Evolutionary conservation across 371 early-diverging fungal genomes (phyloP).

Genomic region (Zychaea mexicana): DNA sequence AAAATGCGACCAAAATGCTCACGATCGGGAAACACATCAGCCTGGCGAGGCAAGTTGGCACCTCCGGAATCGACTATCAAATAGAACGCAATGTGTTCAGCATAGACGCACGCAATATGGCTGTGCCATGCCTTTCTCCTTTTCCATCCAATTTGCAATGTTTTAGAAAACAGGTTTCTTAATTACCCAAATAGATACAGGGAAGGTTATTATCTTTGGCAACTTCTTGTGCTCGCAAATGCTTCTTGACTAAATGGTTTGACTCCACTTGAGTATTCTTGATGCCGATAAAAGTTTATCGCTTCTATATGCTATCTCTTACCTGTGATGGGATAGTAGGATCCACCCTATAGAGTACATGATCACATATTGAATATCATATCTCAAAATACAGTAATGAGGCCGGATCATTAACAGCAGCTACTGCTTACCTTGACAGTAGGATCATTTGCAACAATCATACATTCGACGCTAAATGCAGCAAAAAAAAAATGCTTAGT

Average conservation of each 20-base stretch:
- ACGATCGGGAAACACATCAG: slow-evolving; percentile 96
- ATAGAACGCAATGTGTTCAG: background rate
- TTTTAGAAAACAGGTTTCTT: background rate
- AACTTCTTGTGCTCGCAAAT: slow-evolving; percentile 97
- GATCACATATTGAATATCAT: background rate
- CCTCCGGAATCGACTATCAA: slow-evolving; percentile 92
- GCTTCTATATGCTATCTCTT: too few species aligned
- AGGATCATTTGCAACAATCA: slow-evolving; percentile 96
- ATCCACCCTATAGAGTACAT: slow-evolving; percentile 77
- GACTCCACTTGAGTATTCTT: too few species aligned
- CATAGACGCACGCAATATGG: background rate
- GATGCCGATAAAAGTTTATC: too few species aligned
- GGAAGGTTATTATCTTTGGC: slow-evolving; percentile 94
- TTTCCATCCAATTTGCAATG: background rate
- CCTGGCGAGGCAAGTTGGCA: slow-evolving; percentile 94
- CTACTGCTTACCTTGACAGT: slow-evolving; percentile 77
- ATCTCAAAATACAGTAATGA: too few species aligned
- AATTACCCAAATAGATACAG: slow-evolving; percentile 88
- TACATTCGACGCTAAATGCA: slow-evolving; percentile 80
- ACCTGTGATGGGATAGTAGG: slow-evolving; percentile 95
- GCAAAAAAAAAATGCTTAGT: background rate
- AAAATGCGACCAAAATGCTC: slow-evolving; percentile 99
- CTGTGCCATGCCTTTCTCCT: background rate
- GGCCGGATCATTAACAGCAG: too few species aligned
- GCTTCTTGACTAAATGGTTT: slow-evolving; percentile 85